phyloP scores from a whole-genome alignment of 495 filamentous ascomycete genomes.

The Bathelium albidoporum region DNA sequence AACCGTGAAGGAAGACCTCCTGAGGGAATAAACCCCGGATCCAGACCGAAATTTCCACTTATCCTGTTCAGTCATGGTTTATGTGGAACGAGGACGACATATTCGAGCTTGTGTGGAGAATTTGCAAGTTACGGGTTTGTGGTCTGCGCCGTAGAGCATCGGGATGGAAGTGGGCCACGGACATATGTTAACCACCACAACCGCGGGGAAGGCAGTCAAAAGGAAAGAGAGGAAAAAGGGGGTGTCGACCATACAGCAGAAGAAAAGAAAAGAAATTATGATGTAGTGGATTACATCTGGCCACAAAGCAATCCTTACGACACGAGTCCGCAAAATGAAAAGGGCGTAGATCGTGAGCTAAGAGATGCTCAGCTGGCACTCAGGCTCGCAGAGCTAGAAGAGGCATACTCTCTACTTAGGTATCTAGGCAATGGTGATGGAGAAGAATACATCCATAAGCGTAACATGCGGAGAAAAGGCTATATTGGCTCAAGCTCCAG shows the following conservation, averaged over 20 bases:
- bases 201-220: slow-evolving; percentile 19
- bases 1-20: slow-evolving; percentile 21
- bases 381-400: slow-evolving; percentile 35
- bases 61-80: slow-evolving; percentile 39
- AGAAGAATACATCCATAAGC: slow-evolving; percentile 25
- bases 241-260: slow-evolving; percentile 25
- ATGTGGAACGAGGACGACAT: slow-evolving; percentile 35
- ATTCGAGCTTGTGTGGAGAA: slow-evolving; percentile 36
- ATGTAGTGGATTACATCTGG: slow-evolving; percentile 36
- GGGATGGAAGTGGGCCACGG: slow-evolving; percentile 35
- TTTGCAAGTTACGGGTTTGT: slow-evolving; percentile 40
- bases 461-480: slow-evolving; percentile 41
- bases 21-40: slow-evolving; percentile 16
- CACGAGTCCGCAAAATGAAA: slow-evolving; percentile 30
- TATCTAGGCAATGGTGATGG: slow-evolving; percentile 27
- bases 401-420: slow-evolving; percentile 30
- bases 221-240: slow-evolving; percentile 19
- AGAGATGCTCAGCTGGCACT: slow-evolving; percentile 34
- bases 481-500: slow-evolving; percentile 43
- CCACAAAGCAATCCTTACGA: slow-evolving; percentile 34
- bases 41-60: slow-evolving; percentile 32
- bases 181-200: slow-evolving; percentile 33
- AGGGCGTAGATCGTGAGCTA: slow-evolving; percentile 34
- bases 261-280: slow-evolving; percentile 23
- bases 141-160: slow-evolving; percentile 36